phyloP scores from a whole-genome alignment of 2,329 filamentous ascomycete species.

The Chaetomiaceae sp. region DNA sequence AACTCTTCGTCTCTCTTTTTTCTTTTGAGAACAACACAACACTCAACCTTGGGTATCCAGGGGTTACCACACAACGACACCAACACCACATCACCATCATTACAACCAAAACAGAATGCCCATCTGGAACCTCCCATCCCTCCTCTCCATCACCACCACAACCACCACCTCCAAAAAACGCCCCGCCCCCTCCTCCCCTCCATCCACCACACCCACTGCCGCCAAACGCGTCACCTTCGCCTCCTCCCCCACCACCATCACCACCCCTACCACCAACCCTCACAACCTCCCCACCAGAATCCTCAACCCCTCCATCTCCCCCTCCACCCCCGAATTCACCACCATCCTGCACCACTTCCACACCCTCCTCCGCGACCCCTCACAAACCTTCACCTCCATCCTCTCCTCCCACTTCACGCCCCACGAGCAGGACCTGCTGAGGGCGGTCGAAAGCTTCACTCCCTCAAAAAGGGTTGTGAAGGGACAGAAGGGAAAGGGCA shows the following conservation, averaged over 20 bases:
- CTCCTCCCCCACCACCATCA: neutral
- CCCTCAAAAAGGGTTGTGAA: neutral
- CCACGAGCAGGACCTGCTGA: conserved; percentile 18
- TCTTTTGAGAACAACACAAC: neutral
- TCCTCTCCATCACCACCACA: neutral
- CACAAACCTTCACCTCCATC: conserved; percentile 33
- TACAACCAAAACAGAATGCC: neutral
- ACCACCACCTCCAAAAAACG: neutral
- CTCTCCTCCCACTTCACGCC: conserved; percentile 26
- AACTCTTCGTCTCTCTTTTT: neutral
- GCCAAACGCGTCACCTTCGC: neutral
- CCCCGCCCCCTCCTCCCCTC: too few species aligned
- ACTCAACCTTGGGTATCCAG: neutral
- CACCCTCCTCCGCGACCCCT: conserved; percentile 1
- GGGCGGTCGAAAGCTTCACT: conserved; percentile 4
- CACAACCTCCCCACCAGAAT: neutral
- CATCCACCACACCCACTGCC: neutral
- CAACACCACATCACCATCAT: neutral
- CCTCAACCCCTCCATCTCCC: conserved; percentile 17
- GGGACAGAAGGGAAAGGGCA: too few species aligned
- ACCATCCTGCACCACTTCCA: conserved; percentile 5
- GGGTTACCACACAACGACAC: neutral
- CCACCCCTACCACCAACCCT: neutral
- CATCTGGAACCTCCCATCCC: neutral
- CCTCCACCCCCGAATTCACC: conserved; percentile 12